Evolutionary conservation across 2,329 filamentous ascomycete species (phyloP), one percentile per base, ranked within the genome.

Genomic region (Thermothelomyces thermophilus): DNA sequence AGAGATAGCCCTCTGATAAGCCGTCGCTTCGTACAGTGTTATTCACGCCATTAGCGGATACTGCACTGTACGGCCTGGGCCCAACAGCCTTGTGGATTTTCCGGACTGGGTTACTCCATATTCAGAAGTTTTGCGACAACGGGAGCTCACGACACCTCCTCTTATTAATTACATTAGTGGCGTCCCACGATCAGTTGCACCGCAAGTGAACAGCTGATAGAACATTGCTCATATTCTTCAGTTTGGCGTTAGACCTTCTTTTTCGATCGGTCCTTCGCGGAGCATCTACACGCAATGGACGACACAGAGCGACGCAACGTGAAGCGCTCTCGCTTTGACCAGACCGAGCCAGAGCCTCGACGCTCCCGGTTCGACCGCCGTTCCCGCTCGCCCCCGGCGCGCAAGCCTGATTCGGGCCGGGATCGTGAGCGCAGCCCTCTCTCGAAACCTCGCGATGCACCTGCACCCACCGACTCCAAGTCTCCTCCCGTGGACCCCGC

Each of bases 261-360:
- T 35, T 3, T 35, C 14, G 20, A 19, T 19, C 24, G 2, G 10
- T 14, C 13, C n/a, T 35, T 5, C 14, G 19, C 28, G 28, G 20
- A 26, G 30, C 4, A 16, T 11, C 11, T 39, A 2, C 13, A 30
- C 41, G 13, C 30, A 19, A 52, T 52, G 50, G 82, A 86, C 58
- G 88, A 93, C 62, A 77, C 84, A 56, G 86, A 90, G 60, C 80
- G 83, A 65, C 81, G 82, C 55, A 75, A 74, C 53, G 73, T 75
- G 53, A 95, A 95, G 75, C 86, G 90, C 55, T 95, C 90, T 64
- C 89, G 91, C 68, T 96, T 97, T 70, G 91, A 97, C 66, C 88
- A 94, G 68, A 93, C 83, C 41, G 88, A 91, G 66, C 83, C 87
- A 5, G 88, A 93, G 63, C 82, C 86, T 50, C 84, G 83, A 63